Evolutionary conservation across 31 red algal species (phyloP), one percentile per base, ranked within the genome.

Genomic region (Asparagopsis taxiformis): DNA sequence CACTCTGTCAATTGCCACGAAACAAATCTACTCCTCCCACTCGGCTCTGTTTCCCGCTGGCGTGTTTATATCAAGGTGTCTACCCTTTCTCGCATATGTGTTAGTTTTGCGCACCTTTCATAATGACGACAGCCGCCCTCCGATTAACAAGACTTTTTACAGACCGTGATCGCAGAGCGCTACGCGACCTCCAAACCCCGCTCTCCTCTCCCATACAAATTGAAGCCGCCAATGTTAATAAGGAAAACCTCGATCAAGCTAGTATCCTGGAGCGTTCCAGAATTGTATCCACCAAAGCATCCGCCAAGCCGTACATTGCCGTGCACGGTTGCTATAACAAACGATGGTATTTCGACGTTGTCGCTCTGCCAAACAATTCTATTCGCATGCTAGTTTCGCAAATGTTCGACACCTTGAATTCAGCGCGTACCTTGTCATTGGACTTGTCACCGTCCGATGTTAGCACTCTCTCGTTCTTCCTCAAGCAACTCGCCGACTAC

Each of bases 301-400:
- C 77, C 0, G 64, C 52, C 0, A 82, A 70, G 77, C 77, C 77
- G 15, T 69, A 69, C 29, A 60, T 82, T 25, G 77, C 24, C 2
- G 16, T 82, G 10, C 39, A 61, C 41, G 65, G 77, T 36, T 59
- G 49, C 39, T 82, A 82, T 39, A 70, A 70, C 53, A 69, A 82
- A n/a, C 77, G 77, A 3, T 82, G 77, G 77, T 82, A 82, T 61
- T 62, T 82, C 9, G 77, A 82, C 29, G 51, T 71, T 25, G 77
- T 82, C 6, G 62, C 77, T 1, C 28, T 82, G 38, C 77, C 77
- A 1, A 21, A 82, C 28, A 82, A 82, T 62, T 46, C 77, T 5
- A 20, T 82, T 21, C 77, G 77, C 26, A 37, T 35, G 3, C 53
- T 70, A 6, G 15, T 82, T 1, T 68, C 65, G 3, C 32, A 25